Percentiles rank a stretch among this genome's conserved stretches.
phyloP scores from a whole-genome alignment of 1,139 yeast genomes.

The Blastobotrys proliferans region DNA sequence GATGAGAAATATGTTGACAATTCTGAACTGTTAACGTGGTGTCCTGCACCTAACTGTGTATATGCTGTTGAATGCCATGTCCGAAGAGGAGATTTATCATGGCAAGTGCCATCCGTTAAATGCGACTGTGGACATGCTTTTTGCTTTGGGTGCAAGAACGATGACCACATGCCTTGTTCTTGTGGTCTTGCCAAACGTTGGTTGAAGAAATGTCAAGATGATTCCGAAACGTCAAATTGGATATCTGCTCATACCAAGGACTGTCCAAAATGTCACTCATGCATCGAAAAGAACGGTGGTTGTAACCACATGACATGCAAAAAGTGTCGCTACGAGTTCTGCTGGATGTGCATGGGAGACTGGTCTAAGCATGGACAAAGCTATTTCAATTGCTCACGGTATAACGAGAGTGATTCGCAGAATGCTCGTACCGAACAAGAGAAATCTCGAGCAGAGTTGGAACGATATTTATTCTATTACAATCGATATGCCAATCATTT shows the following conservation, averaged over 20 bases:
- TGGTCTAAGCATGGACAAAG: slow-evolving; percentile 73
- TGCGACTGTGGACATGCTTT: slow-evolving; percentile 69
- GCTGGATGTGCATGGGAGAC: slow-evolving; percentile 85
- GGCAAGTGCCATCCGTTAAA: slow-evolving; percentile 56
- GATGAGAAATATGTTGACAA: slow-evolving; percentile 50
- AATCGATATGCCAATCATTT: slow-evolving; percentile 75
- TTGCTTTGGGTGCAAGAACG: slow-evolving; percentile 68
- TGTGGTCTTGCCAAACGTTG: slow-evolving; percentile 68
- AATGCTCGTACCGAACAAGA: slow-evolving; percentile 35
- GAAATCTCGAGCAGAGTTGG: slow-evolving; percentile 42
- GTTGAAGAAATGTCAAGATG: slow-evolving; percentile 79
- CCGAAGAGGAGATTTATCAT: slow-evolving; percentile 36
- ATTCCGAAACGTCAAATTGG: slow-evolving; percentile 88
- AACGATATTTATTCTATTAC: slow-evolving; percentile 73
- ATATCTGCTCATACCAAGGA: slow-evolving; percentile 80
- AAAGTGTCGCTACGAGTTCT: slow-evolving; percentile 73
- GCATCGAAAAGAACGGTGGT: slow-evolving; percentile 82
- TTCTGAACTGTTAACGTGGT: slow-evolving; percentile 57
- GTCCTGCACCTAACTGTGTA: slow-evolving; percentile 85
- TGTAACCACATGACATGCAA: slow-evolving; percentile 94
- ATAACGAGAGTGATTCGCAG: slow-evolving; percentile 42
- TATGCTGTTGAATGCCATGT: slow-evolving; percentile 50
- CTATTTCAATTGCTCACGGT: slow-evolving; percentile 66
- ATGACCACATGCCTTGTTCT: slow-evolving; percentile 77
- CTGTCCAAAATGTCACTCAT: slow-evolving; percentile 64